Evolutionary conservation across 495 filamentous ascomycete genomes (phyloP).

Genomic region (Usnea hakonensis): DNA sequence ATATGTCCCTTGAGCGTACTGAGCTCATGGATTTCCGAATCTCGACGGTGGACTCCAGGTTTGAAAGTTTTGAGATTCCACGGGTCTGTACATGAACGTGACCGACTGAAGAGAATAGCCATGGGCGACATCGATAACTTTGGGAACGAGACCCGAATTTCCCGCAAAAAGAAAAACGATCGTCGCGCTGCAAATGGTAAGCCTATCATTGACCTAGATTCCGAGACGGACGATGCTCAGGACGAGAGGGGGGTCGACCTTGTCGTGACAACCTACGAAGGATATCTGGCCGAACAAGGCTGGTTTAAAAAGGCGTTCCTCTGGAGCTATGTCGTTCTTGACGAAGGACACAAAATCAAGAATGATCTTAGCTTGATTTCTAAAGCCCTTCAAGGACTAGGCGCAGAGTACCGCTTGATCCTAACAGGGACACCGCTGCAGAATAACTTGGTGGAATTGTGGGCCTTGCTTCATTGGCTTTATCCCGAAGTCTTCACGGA

Average conservation of each 20-base stretch:
- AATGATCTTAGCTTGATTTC: constrained; percentile 48
- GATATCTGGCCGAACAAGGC: constrained; percentile 44
- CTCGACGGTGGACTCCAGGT: constrained; percentile 49
- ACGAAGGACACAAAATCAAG: constrained; percentile 57
- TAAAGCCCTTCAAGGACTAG: constrained; percentile 41
- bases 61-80: constrained; percentile 52
- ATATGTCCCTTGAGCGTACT: constrained; percentile 54
- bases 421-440: constrained; percentile 60
- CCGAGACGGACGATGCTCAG: constrained; percentile 29
- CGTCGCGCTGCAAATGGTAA: constrained; percentile 29
- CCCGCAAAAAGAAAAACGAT: constrained; percentile 17
- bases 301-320: constrained; percentile 55
- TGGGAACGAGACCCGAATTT: constrained; percentile 32
- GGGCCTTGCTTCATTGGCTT: constrained; percentile 57
- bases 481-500: constrained; percentile 54
- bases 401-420: constrained; percentile 51
- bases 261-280: constrained; percentile 57
- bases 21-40: constrained; percentile 50
- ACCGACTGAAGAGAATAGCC: constrained; percentile 43
- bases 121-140: constrained; percentile 34
- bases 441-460: constrained; percentile 55
- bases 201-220: constrained; percentile 29
- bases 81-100: constrained; percentile 42
- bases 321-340: constrained; percentile 51
- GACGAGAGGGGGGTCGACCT: constrained; percentile 37